These are phyloP conservation scores for Cotoneaster glaucophyllus DNA, from an alignment of 306 rosid genomes.

Conservation along the genomic window DNA sequence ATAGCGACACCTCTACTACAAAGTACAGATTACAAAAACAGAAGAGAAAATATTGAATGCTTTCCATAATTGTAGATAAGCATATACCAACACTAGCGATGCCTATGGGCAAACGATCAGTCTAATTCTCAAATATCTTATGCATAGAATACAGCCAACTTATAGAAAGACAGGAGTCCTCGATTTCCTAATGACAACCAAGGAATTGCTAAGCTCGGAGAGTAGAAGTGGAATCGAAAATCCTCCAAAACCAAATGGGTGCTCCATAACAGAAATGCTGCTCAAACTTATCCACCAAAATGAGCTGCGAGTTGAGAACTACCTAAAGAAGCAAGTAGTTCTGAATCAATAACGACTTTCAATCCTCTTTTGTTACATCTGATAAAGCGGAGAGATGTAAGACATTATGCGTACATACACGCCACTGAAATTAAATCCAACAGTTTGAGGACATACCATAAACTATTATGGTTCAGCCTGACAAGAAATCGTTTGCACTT, in stretches of 20 bases:
- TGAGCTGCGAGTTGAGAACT: conserved; percentile 26
- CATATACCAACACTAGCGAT: background rate
- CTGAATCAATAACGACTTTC: conserved; percentile 23
- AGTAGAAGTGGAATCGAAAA: conserved; percentile 25
- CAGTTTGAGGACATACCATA: conserved; percentile 39
- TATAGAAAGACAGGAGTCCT: conserved; percentile 16
- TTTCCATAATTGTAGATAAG: background rate
- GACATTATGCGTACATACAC: conserved; percentile 7
- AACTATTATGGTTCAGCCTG: conserved; percentile 25
- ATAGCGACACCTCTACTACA: background rate
- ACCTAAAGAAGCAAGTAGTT: conserved; percentile 32
- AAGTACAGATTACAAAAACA: background rate
- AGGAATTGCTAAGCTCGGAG: conserved; percentile 16
- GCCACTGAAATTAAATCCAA: conserved; percentile 24
- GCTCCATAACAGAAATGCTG: conserved; percentile 24
- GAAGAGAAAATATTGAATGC: background rate
- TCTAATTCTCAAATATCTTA: background rate
- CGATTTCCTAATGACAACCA: conserved; percentile 18
- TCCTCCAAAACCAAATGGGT: conserved; percentile 21
- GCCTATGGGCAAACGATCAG: background rate
- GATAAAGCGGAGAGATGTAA: conserved; percentile 16
- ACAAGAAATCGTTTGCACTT: conserved; percentile 23
- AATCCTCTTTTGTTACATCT: conserved; percentile 21
- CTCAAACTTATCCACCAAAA: conserved; percentile 29
- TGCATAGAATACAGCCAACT: conserved; percentile 18